Evolutionary conservation across 225 moss, liverwort and hornwort species (phyloP), one percentile per base, ranked within the genome.

Genomic region (Rhytidiadelphus loreus): DNA sequence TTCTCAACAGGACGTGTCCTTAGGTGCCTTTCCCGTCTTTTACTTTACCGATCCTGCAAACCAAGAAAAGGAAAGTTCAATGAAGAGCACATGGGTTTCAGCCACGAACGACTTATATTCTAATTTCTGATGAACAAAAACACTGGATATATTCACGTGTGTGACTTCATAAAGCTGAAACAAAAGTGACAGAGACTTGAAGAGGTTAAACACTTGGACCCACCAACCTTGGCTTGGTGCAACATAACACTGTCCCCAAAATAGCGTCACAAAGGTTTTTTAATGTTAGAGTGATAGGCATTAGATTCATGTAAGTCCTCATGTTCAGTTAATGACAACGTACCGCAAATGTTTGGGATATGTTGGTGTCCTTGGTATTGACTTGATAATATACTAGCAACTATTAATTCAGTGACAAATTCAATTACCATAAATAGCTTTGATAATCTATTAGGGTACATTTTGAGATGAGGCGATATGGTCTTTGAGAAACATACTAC

Each of bases 21-120:
- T 81, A 93, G 26, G 90, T 91, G 43, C 88, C 93, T 84, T 93
- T 93, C 7, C 91, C 93, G 52, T 91, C 93, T 88, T 93, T 93
- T 11, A 93, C 93, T 87, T 91, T 93, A 39, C 93, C 91, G 83
- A 91, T 88, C 86, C 93, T 93, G 93, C 88, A 88, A 69, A 63
- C 80, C 80, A 43, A 43, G 44, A 82, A 41, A 41, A 80, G 15
- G 57, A 39, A 44, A 56, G 50, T 50, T 84, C 19, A 86, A 25
- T 82, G 12, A 50, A 66, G 61, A 48, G 44, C 46, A 64, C 15
- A 30, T 46, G 48, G 11, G 62, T 44, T 83, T 66, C 35, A 56
- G n/a, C 33, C 46, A 70, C 17, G 7, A 84, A 55, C 20, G 25
- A n/a, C 57, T 84, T 48, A 16, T 9, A 41, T 30, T 80, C 35